Percentiles rank a stretch among this genome's conserved stretches.
phyloP scores from a whole-genome alignment of 305 asterid species.

The Vinca major region DNA sequence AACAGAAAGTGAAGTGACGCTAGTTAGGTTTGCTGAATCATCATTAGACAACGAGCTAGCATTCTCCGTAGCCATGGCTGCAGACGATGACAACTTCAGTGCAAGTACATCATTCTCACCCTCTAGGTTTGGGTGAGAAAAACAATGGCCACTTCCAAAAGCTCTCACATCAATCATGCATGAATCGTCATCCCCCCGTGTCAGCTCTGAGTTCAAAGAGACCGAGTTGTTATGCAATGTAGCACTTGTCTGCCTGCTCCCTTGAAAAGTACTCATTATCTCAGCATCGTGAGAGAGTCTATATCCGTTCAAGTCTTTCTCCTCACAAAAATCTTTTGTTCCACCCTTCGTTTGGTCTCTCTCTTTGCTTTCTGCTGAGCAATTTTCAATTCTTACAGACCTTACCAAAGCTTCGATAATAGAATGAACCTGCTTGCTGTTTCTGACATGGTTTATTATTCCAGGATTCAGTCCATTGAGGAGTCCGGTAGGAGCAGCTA shows the following conservation, averaged over 20 bases:
- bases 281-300: slow-evolving; percentile 17
- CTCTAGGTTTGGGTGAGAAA: slow-evolving; percentile 26
- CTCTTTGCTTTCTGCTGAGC: slow-evolving; percentile 28
- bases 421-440: slow-evolving; percentile 81
- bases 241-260: slow-evolving; percentile 27
- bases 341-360: slow-evolving; percentile 27
- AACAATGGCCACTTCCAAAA: slow-evolving; percentile 21
- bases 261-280: slow-evolving; percentile 11
- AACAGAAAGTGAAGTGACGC: slow-evolving; percentile 64
- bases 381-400: slow-evolving; percentile 43
- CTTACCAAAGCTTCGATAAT: slow-evolving; percentile 69
- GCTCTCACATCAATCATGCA: slow-evolving; percentile 26
- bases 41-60: slow-evolving; percentile 53
- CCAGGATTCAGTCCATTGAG: slow-evolving; percentile 86
- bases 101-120: slow-evolving; percentile 40
- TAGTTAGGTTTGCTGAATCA: slow-evolving; percentile 45
- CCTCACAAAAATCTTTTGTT: slow-evolving; percentile 17
- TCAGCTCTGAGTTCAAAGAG: slow-evolving; percentile 22
- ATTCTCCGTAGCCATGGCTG: slow-evolving; percentile 37
- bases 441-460: slow-evolving; percentile 85
- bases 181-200: slow-evolving; percentile 27
- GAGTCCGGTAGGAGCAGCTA: slow-evolving; percentile 93
- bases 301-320: slow-evolving; percentile 11
- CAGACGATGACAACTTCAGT: slow-evolving; percentile 51
- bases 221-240: slow-evolving; percentile 24